These are phyloP conservation scores for Lachnellula occidentalis DNA, from an alignment of 2,329 filamentous ascomycete genomes.

Conservation along the genomic window DNA sequence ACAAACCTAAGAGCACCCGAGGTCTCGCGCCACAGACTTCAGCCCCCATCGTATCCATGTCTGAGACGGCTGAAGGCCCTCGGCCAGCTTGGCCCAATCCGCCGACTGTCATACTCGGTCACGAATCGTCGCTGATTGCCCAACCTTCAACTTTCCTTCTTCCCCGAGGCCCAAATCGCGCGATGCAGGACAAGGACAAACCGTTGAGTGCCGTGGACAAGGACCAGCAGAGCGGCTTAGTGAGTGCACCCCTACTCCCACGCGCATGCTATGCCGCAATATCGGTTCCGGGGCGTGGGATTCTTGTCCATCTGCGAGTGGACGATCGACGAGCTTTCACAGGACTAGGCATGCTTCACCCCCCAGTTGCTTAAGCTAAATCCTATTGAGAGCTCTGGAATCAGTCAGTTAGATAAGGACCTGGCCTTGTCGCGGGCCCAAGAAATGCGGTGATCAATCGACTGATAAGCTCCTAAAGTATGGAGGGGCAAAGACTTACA, in stretches of 20 bases:
- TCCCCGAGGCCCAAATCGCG: conserved; percentile 28
- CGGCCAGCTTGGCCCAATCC: conserved; percentile 25
- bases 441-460: not conserved
- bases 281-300: not conserved
- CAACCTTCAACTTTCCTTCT: conserved; percentile 34
- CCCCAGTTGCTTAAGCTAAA: no score
- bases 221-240: conserved; percentile 74
- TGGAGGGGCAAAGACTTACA: conserved; percentile 4
- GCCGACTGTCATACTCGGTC: conserved; percentile 28
- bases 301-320: not conserved
- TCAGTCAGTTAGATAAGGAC: not conserved
- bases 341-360: not conserved
- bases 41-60: conserved; percentile 22
- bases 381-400: not conserved
- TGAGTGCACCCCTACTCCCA: conserved; percentile 40
- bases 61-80: conserved; percentile 30
- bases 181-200: conserved; percentile 29
- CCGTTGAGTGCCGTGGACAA: conserved; percentile 60
- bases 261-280: not conserved
- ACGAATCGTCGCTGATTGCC: conserved; percentile 29
- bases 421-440: not conserved
- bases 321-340: not conserved
- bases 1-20: not conserved
- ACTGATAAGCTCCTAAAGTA: not conserved
- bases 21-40: not conserved